Evolutionary conservation across 176 grass and related monocot species (phyloP).

Genomic region (Cocos nucifera): DNA sequence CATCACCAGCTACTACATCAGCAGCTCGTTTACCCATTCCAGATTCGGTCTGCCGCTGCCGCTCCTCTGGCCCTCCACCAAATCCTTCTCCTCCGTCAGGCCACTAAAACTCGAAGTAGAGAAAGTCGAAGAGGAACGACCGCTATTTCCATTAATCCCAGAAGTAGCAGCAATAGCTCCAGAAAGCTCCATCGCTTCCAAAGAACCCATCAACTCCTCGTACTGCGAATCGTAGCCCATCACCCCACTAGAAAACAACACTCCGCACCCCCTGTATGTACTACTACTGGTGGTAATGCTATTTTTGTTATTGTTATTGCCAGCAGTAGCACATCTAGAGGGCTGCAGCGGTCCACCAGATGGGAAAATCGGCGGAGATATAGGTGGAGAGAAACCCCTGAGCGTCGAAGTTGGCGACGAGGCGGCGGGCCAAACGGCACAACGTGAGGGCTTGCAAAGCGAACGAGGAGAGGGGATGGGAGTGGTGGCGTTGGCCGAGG

Average conservation of each 20-base stretch:
- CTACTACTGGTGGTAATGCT: not conserved
- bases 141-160: too few species aligned
- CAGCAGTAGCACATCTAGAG: not conserved
- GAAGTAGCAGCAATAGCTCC: not conserved
- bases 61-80: not conserved
- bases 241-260: not conserved
- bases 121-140: too few species aligned
- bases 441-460: too few species aligned
- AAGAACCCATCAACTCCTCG: not conserved
- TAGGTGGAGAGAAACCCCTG: not conserved
- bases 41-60: not conserved
- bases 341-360: not conserved
- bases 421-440: not conserved
- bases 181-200: not conserved
- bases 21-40: constrained; percentile 3
- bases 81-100: not conserved
- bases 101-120: not conserved
- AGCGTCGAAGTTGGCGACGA: not conserved
- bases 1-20: not conserved
- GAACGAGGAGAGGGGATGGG: not conserved
- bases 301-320: not conserved
- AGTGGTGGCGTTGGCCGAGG: not conserved
- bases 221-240: not conserved
- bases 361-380: not conserved
- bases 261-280: not conserved